Evolutionary conservation across 140 eudicot species (phyloP), one percentile per base, ranked within the genome.

Genomic region (Erigeron philadelphicus): DNA sequence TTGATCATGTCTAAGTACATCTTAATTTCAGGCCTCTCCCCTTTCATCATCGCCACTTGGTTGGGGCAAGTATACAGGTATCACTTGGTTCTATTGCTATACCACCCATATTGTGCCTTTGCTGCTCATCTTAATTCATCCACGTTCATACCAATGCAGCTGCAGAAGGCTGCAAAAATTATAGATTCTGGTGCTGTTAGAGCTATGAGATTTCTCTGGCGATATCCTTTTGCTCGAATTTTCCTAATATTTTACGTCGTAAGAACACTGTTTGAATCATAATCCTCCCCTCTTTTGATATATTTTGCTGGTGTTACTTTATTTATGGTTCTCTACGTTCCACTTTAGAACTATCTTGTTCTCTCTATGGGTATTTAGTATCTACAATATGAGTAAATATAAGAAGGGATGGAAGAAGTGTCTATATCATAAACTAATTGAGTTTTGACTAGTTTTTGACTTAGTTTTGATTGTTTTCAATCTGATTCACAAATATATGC

Each of bases 121-220:
- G 48, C 50, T 15, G 18, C 17, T 71, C 43, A 3, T 74, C 0
- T 38, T 17, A 11, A 43, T 73, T 41, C 64, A 61, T 69, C 9
- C 19, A 54, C 59, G 38, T 71, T 15, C 7, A 67, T 60, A 73
- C 54, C 15, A 50, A 11, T 86, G 83, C 89, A 94, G 99, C 63
- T 94, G 78, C 97, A 88, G 77, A 94, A 85, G 85, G 99, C 99
- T 57, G 99, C 95, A 54, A 94, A 94, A 60, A 70, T 90, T 46
- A 61, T 94, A 59, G 99, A 94, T 80, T 76, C 87, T 55, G 99
- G 96, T 69, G 99, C 99, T 60, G 96, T 90, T 64, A 82, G 99
- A 78, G 97, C 89, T 56, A 94, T 95, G 64, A 87, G 89, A 78
- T 85, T 94, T 78, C 88, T 94, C 40, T 89, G 97, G 99, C 97